Evolutionary conservation across 1,139 yeast species (phyloP), one percentile per base, ranked within the genome.

Genomic region (Kodamaea derodonti): DNA sequence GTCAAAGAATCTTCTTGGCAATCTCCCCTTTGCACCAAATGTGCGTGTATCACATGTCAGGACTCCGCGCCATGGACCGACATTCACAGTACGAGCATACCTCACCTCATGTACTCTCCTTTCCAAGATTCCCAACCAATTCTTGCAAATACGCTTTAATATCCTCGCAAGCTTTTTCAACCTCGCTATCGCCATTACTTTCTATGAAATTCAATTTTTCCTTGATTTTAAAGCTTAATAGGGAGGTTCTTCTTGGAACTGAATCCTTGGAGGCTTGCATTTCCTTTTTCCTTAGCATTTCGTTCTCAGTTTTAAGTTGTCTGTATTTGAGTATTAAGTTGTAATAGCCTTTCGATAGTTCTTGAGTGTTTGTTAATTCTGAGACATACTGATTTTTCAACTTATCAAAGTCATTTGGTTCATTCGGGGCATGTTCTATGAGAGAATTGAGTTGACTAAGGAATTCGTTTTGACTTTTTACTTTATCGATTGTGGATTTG

Each of bases 281-380:
- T n/a, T n/a, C n/a, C n/a, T n/a, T n/a, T n/a, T n/a, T n/a, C n/a
- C n/a, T n/a, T n/a, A n/a, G n/a, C n/a, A n/a, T n/a, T n/a, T n/a
- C n/a, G n/a, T n/a, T n/a, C n/a, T n/a, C n/a, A n/a, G n/a, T n/a
- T n/a, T n/a, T n/a, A n/a, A n/a, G n/a, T n/a, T n/a, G n/a, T 27
- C 64, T 57, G 46, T 73, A 72, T 45, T 69, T 70, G 31, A 59
- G 47, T 22, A 66, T 63, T 20, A 74, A 56, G 35, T 58, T 54
- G 41, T 67, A 62, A 45, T 69, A 74, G 12, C 62, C 62, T 32
- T 59, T 49, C 42, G 63, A 63, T 31, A 66, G 54, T 11, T 39
- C 43, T 40, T 57, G 61, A 13, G 61, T 56, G 29, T 49, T 55
- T 16, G 49, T 46, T 20, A 65, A 44, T 37, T 66, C 71, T 7